phyloP scores from a whole-genome alignment of 257 asterid genomes.

The Verbascum thapsus region DNA sequence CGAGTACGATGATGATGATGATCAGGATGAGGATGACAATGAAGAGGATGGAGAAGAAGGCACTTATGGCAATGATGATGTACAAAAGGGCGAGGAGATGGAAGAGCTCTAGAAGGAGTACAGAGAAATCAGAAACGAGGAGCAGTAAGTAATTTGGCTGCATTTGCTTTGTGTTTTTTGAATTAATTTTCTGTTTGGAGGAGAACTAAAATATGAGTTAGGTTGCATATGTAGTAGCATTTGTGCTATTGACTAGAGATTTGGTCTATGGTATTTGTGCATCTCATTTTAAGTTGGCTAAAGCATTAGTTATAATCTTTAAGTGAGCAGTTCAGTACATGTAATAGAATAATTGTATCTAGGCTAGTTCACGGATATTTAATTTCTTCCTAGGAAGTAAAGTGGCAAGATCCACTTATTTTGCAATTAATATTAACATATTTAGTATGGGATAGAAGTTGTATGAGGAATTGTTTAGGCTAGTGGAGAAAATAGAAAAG shows the following conservation, averaged over 20 bases:
- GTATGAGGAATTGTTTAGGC: neutral
- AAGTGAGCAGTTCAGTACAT: neutral
- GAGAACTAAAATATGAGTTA: constrained; percentile 13
- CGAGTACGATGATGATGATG: no score
- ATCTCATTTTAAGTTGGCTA: constrained; percentile 11
- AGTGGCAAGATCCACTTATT: no score
- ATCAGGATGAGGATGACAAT: constrained; percentile 24
- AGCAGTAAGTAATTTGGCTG: constrained; percentile 59
- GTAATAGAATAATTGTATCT: neutral
- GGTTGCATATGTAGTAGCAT: no score
- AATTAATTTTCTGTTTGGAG: constrained; percentile 7
- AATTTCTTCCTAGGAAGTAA: no score
- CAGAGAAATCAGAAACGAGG: constrained; percentile 60
- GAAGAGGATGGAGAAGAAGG: constrained; percentile 33
- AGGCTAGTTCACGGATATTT: no score
- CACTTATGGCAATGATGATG: constrained; percentile 33
- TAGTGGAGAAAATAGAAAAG: neutral
- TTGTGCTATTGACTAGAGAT: no score
- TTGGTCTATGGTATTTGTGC: neutral
- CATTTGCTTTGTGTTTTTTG: constrained; percentile 8
- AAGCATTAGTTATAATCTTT: neutral
- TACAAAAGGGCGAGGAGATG: constrained; percentile 55
- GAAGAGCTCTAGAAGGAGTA: constrained; percentile 77
- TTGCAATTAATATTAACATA: neutral
- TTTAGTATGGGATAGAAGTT: neutral